These are phyloP conservation scores for Babesia divergens DNA, from an alignment of 169 alveolate species.

Conservation along the genomic window DNA sequence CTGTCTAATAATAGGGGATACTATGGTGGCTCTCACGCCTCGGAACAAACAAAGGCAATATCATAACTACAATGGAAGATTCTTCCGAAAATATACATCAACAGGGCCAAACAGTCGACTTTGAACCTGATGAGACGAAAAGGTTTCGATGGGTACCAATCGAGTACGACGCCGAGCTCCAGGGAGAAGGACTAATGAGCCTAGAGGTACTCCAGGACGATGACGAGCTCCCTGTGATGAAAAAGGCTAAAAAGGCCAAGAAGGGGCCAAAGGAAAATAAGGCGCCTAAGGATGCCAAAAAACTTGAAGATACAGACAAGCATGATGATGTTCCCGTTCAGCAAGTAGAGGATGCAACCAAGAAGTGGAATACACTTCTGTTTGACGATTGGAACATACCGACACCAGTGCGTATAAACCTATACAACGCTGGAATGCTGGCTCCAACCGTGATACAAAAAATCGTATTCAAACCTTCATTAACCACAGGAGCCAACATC, in stretches of 20 bases:
- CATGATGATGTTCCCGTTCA: background rate
- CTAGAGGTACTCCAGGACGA: conserved; percentile 49
- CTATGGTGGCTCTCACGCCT: background rate
- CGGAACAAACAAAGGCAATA: background rate
- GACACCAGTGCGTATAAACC: conserved; percentile 11
- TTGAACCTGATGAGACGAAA: background rate
- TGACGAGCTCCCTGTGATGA: background rate
- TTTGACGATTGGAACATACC: conserved; percentile 36
- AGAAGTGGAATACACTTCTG: conserved; percentile 15
- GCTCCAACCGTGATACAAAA: conserved; percentile 57
- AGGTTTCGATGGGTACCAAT: conserved; percentile 37
- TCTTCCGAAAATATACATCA: background rate
- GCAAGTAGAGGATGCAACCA: conserved; percentile 21
- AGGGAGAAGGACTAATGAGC: conserved; percentile 50
- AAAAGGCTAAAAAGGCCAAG: conserved; percentile 1
- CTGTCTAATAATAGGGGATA: background rate
- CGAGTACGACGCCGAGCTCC: conserved; percentile 41
- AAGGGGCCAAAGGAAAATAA: background rate
- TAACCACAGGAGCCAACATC: conserved; percentile 13
- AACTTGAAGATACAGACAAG: background rate
- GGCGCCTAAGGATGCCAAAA: background rate
- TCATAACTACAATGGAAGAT: background rate
- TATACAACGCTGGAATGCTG: conserved; percentile 13
- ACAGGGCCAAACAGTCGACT: background rate
- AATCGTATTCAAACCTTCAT: conserved; percentile 39